Conservation (phyloP, 2,329 filamentous ascomycete genomes). For the Ascochyta fabae region DNA sequence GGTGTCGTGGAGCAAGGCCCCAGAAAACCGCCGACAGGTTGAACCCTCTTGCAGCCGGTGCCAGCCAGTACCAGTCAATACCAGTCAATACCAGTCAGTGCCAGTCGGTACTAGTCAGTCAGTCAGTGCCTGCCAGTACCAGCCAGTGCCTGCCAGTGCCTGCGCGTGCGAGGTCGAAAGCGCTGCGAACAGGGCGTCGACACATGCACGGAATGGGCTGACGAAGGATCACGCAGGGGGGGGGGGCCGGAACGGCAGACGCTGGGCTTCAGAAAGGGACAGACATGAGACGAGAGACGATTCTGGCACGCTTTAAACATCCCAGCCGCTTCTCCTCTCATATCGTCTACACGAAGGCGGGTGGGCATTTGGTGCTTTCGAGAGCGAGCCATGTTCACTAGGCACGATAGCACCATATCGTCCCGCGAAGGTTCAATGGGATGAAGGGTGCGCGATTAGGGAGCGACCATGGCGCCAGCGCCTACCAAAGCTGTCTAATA, state of each 20-base stretch:
- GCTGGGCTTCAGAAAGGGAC: slow-evolving; percentile 30
- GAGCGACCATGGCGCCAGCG: slow-evolving; percentile 25
- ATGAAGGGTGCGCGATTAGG: slow-evolving; percentile 18
- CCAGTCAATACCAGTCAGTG: no score
- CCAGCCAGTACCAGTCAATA: neutral
- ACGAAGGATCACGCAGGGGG: slow-evolving; percentile 33
- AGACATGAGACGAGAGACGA: slow-evolving; percentile 40
- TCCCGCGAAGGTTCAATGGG: slow-evolving; percentile 23
- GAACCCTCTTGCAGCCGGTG: neutral
- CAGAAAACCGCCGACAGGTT: slow-evolving; percentile 15
- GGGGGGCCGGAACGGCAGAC: slow-evolving; percentile 26
- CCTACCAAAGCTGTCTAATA: slow-evolving; percentile 36
- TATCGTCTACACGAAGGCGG: slow-evolving; percentile 27
- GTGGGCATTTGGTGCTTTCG: slow-evolving; percentile 14
- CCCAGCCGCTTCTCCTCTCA: slow-evolving; percentile 31
- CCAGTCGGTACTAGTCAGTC: no score
- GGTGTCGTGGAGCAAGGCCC: neutral
- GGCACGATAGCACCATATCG: slow-evolving; percentile 22
- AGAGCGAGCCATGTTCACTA: slow-evolving; percentile 17
- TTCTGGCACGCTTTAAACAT: slow-evolving; percentile 34
- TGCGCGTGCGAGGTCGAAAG: neutral
- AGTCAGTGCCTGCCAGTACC: no score
- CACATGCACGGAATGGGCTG: slow-evolving; percentile 33
- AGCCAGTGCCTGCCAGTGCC: no score
- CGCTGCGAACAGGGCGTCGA: slow-evolving; percentile 23